These are phyloP conservation scores for Pichia sp. DNA, from an alignment of 1,139 yeast species.

Conservation along the genomic window DNA sequence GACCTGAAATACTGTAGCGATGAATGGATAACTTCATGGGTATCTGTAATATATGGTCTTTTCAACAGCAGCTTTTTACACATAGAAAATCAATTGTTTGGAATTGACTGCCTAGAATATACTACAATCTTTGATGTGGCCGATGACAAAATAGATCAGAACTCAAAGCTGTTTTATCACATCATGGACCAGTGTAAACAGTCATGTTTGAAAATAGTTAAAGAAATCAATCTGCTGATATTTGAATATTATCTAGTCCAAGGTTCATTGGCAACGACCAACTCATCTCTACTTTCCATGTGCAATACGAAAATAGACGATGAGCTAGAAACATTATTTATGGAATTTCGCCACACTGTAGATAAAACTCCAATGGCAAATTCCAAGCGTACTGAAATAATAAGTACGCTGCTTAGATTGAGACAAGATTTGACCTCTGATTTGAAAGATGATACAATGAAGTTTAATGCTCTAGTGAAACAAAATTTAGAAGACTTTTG, in stretches of 20 bases:
- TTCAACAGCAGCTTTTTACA: conserved; percentile 25
- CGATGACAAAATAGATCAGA: conserved; percentile 19
- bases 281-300: conserved; percentile 17
- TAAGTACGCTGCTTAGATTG: conserved; percentile 17
- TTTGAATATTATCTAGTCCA: conserved; percentile 28
- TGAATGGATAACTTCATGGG: conserved; percentile 27
- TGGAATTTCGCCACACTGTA: conserved; percentile 13
- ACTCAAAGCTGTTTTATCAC: conserved; percentile 19
- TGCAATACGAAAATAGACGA: conserved; percentile 23
- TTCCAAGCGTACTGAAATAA: conserved; percentile 16
- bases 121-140: conserved; percentile 23
- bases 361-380: conserved; percentile 11
- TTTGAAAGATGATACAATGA: conserved; percentile 22
- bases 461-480: conserved; percentile 22
- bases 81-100: conserved; percentile 26
- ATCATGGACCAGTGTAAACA: conserved; percentile 24
- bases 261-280: conserved; percentile 12
- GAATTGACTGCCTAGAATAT: conserved; percentile 25
- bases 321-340: conserved; percentile 19
- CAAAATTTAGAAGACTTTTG: conserved; percentile 29
- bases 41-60: conserved; percentile 27
- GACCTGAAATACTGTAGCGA: conserved; percentile 19
- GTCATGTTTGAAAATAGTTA: conserved; percentile 22
- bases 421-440: conserved; percentile 23
- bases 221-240: conserved; percentile 25